Conservation (phyloP, 2,329 filamentous ascomycete genomes). For the Arthrobotrys sphaeroides region DNA sequence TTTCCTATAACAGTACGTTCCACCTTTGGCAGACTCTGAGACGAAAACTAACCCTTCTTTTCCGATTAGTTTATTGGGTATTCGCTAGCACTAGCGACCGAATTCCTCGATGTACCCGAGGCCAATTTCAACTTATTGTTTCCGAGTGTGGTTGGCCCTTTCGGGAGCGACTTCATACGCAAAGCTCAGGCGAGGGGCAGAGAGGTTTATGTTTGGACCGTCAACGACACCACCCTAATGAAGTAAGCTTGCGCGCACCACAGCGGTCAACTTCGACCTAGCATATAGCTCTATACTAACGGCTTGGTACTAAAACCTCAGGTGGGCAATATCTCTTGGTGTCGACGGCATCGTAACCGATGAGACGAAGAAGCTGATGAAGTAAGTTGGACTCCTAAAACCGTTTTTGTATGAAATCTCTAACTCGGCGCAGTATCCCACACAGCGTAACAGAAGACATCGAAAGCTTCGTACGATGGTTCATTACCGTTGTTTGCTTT, state of each 20-base stretch:
- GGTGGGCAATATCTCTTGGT: constrained; percentile 55
- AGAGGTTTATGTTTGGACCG: constrained; percentile 82
- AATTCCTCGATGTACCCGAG: constrained; percentile 74
- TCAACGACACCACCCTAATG: constrained; percentile 83
- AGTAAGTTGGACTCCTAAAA: constrained; percentile 1
- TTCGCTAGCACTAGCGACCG: constrained; percentile 70
- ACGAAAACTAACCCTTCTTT: not conserved
- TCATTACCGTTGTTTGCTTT: constrained; percentile 27
- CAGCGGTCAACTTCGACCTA: not conserved
- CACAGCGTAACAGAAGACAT: constrained; percentile 20
- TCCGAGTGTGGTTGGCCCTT: constrained; percentile 72
- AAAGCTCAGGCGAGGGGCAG: constrained; percentile 68
- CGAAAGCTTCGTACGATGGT: constrained; percentile 1
- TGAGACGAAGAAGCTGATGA: constrained; percentile 69
- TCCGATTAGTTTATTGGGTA: constrained; percentile 61
- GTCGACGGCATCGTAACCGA: constrained; percentile 89
- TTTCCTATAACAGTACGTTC: constrained; percentile 56
- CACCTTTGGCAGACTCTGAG: not conserved
- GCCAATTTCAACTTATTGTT: constrained; percentile 82
- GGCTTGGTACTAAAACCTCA: not conserved
- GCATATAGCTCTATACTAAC: not conserved
- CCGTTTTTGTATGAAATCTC: not conserved
- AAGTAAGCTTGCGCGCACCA: constrained; percentile 67
- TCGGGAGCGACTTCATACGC: constrained; percentile 73
- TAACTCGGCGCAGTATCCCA: constrained; percentile 1